These are phyloP conservation scores for Arthrobotrys pseudoclavata DNA, from an alignment of 2,329 filamentous ascomycete genomes.

Conservation along the genomic window DNA sequence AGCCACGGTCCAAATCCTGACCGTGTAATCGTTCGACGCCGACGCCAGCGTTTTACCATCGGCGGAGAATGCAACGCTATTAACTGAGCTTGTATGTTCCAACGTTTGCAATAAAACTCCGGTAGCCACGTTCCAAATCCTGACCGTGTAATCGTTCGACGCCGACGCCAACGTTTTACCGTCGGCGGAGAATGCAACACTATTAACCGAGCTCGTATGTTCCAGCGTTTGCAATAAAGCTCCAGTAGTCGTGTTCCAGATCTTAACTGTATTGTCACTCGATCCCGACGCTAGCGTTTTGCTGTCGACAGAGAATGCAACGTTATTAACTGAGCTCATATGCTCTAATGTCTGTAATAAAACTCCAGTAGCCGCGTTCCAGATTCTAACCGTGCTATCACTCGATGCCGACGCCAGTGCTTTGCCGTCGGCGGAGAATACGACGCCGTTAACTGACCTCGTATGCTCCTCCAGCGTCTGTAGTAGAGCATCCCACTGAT, in stretches of 20 bases:
- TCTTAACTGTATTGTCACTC: not conserved
- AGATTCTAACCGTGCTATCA: constrained; percentile 68
- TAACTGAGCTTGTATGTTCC: not conserved
- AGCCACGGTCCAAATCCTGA: not conserved
- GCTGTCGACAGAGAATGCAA: constrained; percentile 12
- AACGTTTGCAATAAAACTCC: not conserved
- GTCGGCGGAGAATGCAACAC: constrained; percentile 14
- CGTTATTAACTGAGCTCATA: not conserved
- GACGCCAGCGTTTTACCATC: constrained; percentile 75
- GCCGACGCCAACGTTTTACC: not conserved
- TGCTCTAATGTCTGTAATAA: not conserved
- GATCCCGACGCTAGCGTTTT: constrained; percentile 1
- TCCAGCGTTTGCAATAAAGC: not conserved
- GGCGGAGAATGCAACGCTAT: constrained; percentile 68
- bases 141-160: not conserved
- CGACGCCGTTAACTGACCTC: not conserved
- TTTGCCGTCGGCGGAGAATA: constrained; percentile 55
- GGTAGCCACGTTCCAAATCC: constrained; percentile 13
- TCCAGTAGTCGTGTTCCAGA: not conserved
- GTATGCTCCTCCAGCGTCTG: not conserved
- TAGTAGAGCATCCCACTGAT: not conserved
- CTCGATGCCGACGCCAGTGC: not conserved
- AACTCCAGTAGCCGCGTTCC: constrained; percentile 5
- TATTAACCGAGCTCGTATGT: not conserved
- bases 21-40: not conserved